Base-by-base conservation (phyloP, 352 stramenopile genomes). In the Phytophthora podocarpi region DNA sequence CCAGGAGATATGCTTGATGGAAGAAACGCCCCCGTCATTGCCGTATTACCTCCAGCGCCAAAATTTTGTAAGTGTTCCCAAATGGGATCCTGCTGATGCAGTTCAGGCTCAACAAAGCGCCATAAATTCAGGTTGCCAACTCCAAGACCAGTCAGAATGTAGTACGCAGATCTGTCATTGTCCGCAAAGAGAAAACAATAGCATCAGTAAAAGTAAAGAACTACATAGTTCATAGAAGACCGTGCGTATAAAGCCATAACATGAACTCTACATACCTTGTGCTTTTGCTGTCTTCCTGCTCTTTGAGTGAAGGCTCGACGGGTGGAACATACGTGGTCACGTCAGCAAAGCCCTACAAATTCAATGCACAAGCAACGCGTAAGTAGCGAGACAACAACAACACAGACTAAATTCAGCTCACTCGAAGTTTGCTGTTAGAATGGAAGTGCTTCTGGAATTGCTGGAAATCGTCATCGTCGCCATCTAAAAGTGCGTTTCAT, bases 371-470 rank as follows among this genome's bases (percentile, higher is more conserved):
- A 11, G 9, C 15, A 28, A 31, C 16, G 3, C 34, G 7, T 67
- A 35, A 55, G 13, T 23, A 55, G 35, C 36, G 28, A 42, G 21
- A 13, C 3, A 49, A 54, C n/a, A 67, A 49, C 11, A 18, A 24
- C 21, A 31, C 9, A 43, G 1, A 2, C 21, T 18, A 35, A 4
- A 40, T n/a, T 21, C 3, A 41, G 59, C 69, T 63, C 67, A 94
- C 86, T 24, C 84, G 75, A 47, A 91, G 61, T 64, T 68, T 88
- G 35, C 4, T 37, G 39, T 87, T 85, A 1, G 58, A 70, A 48
- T 84, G 47, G 37, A 93, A 95, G 12, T 86, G 75, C 41, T 93
- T 93, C 18, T 91, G 80, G 30, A 91, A 76, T 54, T 94, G 81
- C 56, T 93, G 75, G 50, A 88, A 86, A 47, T 93, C 78, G 31